A percentile compares a stretch with the other conserved stretches of the same genome.
These are phyloP conservation scores for Combretum micranthum DNA, from an alignment of 345 rosid species.

Conservation along the genomic window DNA sequence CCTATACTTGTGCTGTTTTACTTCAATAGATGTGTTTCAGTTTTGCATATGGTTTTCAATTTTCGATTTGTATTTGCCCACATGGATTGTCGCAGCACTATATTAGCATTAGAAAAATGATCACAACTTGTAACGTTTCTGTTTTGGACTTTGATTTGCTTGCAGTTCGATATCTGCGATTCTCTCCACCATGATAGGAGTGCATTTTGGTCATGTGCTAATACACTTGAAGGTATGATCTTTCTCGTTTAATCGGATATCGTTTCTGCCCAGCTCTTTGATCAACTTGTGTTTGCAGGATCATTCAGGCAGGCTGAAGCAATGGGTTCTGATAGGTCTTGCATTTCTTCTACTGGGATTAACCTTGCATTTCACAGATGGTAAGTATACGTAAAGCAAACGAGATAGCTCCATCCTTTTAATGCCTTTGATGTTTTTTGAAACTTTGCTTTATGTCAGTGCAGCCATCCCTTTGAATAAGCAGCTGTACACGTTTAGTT, in stretches of 20 bases:
- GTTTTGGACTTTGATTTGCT: conserved; percentile 5
- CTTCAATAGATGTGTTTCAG: too few relatives aligned
- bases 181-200: conserved; percentile 72
- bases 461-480: conserved; percentile 81
- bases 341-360: conserved; percentile 50
- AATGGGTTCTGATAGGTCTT: conserved; percentile 59
- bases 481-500: conserved; percentile 77
- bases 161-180: conserved; percentile 78
- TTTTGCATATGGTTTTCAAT: too few relatives aligned
- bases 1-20: too few relatives aligned
- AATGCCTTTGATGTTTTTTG: background rate
- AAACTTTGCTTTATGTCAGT: conserved; percentile 6
- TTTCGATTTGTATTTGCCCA: too few relatives aligned
- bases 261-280: conserved; percentile 6
- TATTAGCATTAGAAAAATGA: too few relatives aligned
- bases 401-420: background rate
- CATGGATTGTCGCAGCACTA: too few relatives aligned
- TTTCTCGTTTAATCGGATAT: background rate
- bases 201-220: conserved; percentile 81
- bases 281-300: conserved; percentile 27
- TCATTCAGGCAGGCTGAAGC: conserved; percentile 64
- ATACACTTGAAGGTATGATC: conserved; percentile 55
- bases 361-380: conserved; percentile 57
- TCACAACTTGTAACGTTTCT: background rate
- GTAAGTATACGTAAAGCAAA: conserved; percentile 30